These are phyloP conservation scores for Aspergillus ruber DNA, from an alignment of 2,329 filamentous ascomycete species.

Conservation along the genomic window DNA sequence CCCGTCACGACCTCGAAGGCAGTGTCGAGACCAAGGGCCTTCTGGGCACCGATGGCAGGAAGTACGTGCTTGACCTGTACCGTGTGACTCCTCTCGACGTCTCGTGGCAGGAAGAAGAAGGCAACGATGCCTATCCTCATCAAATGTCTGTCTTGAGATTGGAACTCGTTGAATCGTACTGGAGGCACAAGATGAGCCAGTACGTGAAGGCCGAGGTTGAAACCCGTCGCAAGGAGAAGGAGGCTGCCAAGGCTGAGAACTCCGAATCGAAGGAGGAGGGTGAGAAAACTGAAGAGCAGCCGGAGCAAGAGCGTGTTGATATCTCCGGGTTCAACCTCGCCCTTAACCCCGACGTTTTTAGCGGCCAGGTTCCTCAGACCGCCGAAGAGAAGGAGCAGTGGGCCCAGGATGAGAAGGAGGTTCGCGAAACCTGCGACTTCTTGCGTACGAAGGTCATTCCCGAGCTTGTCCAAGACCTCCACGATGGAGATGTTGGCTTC, in stretches of 20 bases:
- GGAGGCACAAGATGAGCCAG: conserved; percentile 77
- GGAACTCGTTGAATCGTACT: conserved; percentile 82
- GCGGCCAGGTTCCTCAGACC: conserved; percentile 81
- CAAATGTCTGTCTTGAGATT: conserved; percentile 90
- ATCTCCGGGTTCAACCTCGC: conserved; percentile 80
- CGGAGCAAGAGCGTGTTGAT: conserved; percentile 65
- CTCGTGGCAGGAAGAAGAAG: conserved; percentile 74
- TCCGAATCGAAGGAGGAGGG: conserved; percentile 32
- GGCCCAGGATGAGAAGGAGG: conserved; percentile 78
- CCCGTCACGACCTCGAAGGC: conserved; percentile 83
- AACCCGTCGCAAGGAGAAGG: conserved; percentile 46
- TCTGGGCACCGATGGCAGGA: conserved; percentile 91
- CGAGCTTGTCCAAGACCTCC: conserved; percentile 77
- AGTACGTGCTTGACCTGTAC: conserved; percentile 96
- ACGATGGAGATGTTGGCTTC: conserved; percentile 90
- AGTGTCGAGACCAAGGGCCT: conserved; percentile 97
- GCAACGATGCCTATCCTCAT: conserved; percentile 69
- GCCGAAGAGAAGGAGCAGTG: conserved; percentile 82
- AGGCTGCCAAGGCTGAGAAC: conserved; percentile 31
- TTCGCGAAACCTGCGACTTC: conserved; percentile 74
- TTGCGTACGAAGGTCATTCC: conserved; percentile 73
- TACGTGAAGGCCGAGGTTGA: conserved; percentile 77
- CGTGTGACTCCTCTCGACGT: conserved; percentile 89
- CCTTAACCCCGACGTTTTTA: conserved; percentile 93
- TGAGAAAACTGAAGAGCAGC: conserved; percentile 35